Base-by-base conservation (phyloP, 169 alveolate species). In the Theileria annulata region DNA sequence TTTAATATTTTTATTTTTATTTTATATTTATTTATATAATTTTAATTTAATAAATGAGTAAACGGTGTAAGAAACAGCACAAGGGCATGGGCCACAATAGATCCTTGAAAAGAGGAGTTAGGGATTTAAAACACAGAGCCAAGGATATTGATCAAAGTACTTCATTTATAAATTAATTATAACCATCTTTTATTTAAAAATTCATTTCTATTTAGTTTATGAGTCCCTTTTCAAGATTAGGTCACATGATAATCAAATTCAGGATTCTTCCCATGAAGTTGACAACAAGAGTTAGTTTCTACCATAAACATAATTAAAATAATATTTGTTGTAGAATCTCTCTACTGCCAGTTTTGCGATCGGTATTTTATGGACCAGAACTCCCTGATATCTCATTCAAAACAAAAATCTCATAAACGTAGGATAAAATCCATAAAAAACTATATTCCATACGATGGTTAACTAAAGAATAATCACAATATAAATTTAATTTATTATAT, bases 291-390 rank as follows among this genome's bases (percentile, higher is more conserved):
- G 90, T 83, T 30, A 47, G 90, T 42, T 31, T 27, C 6, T 64
- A 12, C 17, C 9, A 19, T 64, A n/a, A 42, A 35, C 73, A 1
- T 64, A 35, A 8, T 27, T 37, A 35, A 54, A 71, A 31, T 6
- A 28, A 35, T 25, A 15, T 25, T 25, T 42, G 27, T 21, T 72
- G 71, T 79, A 85, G 87, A 86, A 74, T 81, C 63, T 70, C 59
- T 51, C 66, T 87, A 90, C 67, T 90, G 94, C 72, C 79, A 86
- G 54, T 88, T 86, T 70, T 90, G 94, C 64, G 94, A 90, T 66
- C 86, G 91, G n/a, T 71, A 86, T 73, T 90, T 90, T 54, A 85
- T 75, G 49, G 88, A 86, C 70, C 85, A 86, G 19, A 77, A 59
- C 23, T 83, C 94, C 37, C 74, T 79, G 47, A 60, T 58, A 42